Conservation (phyloP, 306 rosid species). For the Quillaja saponaria region DNA sequence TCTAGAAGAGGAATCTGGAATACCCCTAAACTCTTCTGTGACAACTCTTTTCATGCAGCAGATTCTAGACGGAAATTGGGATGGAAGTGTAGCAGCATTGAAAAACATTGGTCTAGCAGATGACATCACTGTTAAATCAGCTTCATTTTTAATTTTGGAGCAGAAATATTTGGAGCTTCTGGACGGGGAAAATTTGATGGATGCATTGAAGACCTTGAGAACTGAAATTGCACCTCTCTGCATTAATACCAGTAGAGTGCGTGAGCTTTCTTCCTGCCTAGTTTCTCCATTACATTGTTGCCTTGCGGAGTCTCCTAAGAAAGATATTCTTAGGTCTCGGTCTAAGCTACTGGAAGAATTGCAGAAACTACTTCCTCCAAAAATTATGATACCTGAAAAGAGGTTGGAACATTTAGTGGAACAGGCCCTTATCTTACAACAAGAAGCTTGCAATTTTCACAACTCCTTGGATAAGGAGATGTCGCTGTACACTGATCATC, state of each 20-base stretch:
- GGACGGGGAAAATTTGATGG: constrained; percentile 60
- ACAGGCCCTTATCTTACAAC: constrained; percentile 88
- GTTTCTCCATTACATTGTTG: constrained; percentile 52
- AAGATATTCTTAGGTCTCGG: constrained; percentile 49
- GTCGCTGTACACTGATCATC: constrained; percentile 91
- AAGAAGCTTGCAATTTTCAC: constrained; percentile 86
- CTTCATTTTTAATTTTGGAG: constrained; percentile 79
- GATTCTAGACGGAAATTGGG: constrained; percentile 80
- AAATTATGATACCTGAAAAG: constrained; percentile 87
- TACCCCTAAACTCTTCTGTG: constrained; percentile 65
- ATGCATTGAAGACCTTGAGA: constrained; percentile 85
- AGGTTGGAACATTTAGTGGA: constrained; percentile 95
- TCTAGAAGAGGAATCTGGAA: constrained; percentile 96
- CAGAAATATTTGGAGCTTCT: constrained; percentile 88
- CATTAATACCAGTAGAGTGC: constrained; percentile 58
- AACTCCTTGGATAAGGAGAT: constrained; percentile 81
- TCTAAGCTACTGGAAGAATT: constrained; percentile 77
- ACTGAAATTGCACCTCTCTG: constrained; percentile 77
- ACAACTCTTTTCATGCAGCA: constrained; percentile 79
- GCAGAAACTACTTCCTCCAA: constrained; percentile 89
- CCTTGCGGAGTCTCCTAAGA: constrained; percentile 36
- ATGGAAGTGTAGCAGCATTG: constrained; percentile 73
- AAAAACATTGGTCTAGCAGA: constrained; percentile 64
- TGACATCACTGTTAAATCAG: constrained; percentile 58
- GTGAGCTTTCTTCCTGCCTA: constrained; percentile 74